These are phyloP conservation scores for Kazachstania sp. DNA, from an alignment of 1,139 yeast genomes.

Conservation along the genomic window DNA sequence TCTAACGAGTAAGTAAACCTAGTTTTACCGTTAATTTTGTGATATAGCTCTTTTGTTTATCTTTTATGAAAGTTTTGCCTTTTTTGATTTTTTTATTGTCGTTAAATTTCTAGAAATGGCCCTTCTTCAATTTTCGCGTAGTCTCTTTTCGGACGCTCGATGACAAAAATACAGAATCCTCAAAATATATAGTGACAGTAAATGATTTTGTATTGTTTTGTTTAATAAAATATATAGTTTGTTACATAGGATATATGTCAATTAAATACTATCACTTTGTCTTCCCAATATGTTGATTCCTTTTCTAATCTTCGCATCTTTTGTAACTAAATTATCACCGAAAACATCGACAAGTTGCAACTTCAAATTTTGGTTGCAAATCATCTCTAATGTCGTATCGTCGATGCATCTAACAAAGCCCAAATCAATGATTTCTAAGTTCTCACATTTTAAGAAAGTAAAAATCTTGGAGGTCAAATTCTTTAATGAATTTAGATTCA, in stretches of 20 bases:
- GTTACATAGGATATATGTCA: neutral
- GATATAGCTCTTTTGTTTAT: no score
- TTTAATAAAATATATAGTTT: neutral
- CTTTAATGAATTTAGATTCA: slow-evolving; percentile 64
- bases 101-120: no score
- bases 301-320: slow-evolving; percentile 42
- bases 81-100: no score
- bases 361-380: slow-evolving; percentile 51
- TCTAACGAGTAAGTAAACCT: no score
- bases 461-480: slow-evolving; percentile 46
- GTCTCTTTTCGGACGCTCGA: no score
- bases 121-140: no score
- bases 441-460: slow-evolving; percentile 43
- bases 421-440: slow-evolving; percentile 54
- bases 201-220: neutral
- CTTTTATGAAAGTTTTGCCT: no score
- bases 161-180: no score
- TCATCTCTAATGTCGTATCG: slow-evolving; percentile 47
- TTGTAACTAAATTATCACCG: slow-evolving; percentile 65
- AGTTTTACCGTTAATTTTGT: no score
- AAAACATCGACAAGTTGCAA: slow-evolving; percentile 64
- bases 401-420: slow-evolving; percentile 74
- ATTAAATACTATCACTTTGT: slow-evolving; percentile 52
- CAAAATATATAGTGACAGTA: neutral
- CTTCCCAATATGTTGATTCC: slow-evolving; percentile 67